phyloP scores from a whole-genome alignment of 2,329 filamentous ascomycete genomes.

The Nothopassalora personata region DNA sequence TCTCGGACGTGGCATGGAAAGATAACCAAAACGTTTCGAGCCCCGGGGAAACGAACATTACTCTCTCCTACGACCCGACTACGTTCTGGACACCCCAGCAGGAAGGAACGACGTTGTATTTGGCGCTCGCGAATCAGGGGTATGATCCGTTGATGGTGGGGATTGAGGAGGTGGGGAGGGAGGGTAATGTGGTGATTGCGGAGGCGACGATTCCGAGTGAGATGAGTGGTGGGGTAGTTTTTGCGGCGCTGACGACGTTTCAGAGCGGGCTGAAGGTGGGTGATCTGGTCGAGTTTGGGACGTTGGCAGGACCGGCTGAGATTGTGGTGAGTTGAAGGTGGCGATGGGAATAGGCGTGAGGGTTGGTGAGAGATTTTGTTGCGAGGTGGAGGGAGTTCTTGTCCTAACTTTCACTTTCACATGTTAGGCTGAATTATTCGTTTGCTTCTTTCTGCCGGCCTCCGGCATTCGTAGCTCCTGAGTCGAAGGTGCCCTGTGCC shows the following conservation, averaged over 20 bases:
- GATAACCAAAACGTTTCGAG: background rate
- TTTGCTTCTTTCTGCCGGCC: no score
- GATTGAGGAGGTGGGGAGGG: background rate
- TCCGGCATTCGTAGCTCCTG: no score
- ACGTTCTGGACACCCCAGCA: background rate
- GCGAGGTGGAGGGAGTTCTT: no score
- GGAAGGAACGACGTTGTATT: background rate
- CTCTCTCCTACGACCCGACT: background rate
- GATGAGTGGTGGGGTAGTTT: background rate
- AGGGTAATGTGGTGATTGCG: background rate
- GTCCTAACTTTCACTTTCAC: no score
- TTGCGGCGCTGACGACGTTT: slow-evolving; percentile 2
- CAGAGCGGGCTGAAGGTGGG: background rate
- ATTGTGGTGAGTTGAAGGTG: background rate
- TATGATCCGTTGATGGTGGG: background rate
- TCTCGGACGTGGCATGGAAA: background rate
- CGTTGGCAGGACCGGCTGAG: background rate
- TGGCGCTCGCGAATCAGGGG: background rate
- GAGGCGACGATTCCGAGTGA: background rate
- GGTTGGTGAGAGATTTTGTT: background rate
- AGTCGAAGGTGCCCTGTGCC: no score
- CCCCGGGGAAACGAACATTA: background rate
- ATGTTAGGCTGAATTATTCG: no score
- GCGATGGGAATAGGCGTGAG: background rate
- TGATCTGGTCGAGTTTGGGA: background rate